Base-by-base conservation (phyloP, 2,329 filamentous ascomycete species). In the Aspergillus chevalieri region DNA sequence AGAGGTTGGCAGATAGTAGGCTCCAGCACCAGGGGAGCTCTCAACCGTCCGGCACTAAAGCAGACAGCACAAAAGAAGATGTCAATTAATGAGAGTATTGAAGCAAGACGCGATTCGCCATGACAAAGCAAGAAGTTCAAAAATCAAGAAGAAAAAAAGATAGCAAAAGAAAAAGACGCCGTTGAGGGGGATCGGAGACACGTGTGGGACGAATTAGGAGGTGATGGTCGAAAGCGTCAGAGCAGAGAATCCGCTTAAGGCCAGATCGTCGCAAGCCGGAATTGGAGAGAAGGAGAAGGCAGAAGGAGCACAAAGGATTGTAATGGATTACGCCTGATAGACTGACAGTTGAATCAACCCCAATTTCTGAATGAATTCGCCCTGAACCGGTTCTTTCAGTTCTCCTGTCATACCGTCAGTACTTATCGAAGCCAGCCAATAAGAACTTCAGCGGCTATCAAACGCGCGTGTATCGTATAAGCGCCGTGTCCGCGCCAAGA, bases 41-140 rank as follows among this genome's bases (percentile, higher is more conserved):
- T 47, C 28, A 44, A 44, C 50, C 43, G 49, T 47, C 54, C 51
- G 47, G 43, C 52, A 38, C 46, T 15, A 15, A 48, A 46, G 47
- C 30, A 46, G 44, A 44, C n/a, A 50, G 42, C 15, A n/a, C 21
- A 46, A 44, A 43, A 19, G 10, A 41, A 48, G 33, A 47, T 17
- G 21, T 36, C 51, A 53, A 56, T 66, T 59, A 69, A 67, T 61
- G 67, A 71, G 63, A 63, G 69, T 67, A 61, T 53, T 54, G 56
- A 61, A 63, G 54, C 39, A 58, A 60, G 51, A 60, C 47, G 59
- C 54, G 56, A 62, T 46, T 56, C 58, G 63, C 66, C 68, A 70
- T 69, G 57, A 63, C 65, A 65, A 46, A 56, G 54, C 52, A 15
- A 21, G 9, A 41, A 12, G 9, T 30, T 30, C 48, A 55, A 51